Evolutionary conservation across 2,329 filamentous ascomycete species (phyloP).

Genomic region (Penicillium sp.): DNA sequence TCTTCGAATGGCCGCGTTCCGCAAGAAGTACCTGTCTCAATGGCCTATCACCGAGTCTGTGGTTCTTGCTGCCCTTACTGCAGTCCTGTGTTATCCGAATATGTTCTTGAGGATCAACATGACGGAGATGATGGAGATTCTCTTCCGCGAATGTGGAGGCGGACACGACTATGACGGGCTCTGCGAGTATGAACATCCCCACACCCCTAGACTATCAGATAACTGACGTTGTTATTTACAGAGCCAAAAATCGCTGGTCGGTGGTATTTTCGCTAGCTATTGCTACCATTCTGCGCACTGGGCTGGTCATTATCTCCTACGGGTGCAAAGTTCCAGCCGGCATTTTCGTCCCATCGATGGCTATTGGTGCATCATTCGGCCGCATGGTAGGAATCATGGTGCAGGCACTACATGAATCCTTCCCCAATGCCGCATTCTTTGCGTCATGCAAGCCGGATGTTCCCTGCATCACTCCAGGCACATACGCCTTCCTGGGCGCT

Average conservation of each 20-base stretch:
- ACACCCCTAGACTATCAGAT: neutral
- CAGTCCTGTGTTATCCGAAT: slow-evolving; percentile 94
- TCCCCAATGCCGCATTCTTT: slow-evolving; percentile 82
- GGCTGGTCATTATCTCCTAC: slow-evolving; percentile 92
- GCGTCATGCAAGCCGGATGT: slow-evolving; percentile 84
- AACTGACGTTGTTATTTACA: slow-evolving; percentile 25
- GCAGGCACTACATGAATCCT: slow-evolving; percentile 79
- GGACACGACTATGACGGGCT: slow-evolving; percentile 84
- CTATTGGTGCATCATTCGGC: slow-evolving; percentile 90
- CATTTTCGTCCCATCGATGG: slow-evolving; percentile 98
- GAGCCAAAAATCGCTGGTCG: slow-evolving; percentile 65
- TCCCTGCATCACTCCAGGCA: slow-evolving; percentile 94
- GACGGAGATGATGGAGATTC: slow-evolving; percentile 98
- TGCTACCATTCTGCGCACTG: slow-evolving; percentile 76
- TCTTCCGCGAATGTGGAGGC: slow-evolving; percentile 91
- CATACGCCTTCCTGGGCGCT: slow-evolving; percentile 92
- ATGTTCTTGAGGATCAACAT: slow-evolving; percentile 95
- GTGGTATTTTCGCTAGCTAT: slow-evolving; percentile 76
- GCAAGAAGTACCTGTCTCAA: slow-evolving; percentile 83
- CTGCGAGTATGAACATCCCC: slow-evolving; percentile 61
- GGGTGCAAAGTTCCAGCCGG: slow-evolving; percentile 97
- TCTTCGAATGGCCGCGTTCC: slow-evolving; percentile 81
- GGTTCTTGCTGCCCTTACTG: slow-evolving; percentile 76
- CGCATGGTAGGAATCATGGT: slow-evolving; percentile 93
- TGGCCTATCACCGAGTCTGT: slow-evolving; percentile 87